Evolutionary conservation across 2,329 filamentous ascomycete species (phyloP).

Genomic region (Talaromyces piceae): DNA sequence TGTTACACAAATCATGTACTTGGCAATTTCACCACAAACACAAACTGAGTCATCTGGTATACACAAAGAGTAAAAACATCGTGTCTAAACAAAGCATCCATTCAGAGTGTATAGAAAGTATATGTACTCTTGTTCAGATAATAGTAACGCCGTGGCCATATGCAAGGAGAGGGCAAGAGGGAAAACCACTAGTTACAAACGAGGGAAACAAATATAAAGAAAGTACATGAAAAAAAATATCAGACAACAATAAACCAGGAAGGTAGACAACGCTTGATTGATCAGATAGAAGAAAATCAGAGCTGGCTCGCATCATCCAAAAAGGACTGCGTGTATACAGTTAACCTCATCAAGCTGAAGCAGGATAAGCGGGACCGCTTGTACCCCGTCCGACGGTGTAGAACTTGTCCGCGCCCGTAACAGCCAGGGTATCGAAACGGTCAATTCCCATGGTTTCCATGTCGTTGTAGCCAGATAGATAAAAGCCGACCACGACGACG

Average conservation of each 20-base stretch:
- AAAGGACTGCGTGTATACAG: neutral
- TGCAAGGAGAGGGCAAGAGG: too few relatives aligned
- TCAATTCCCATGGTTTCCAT: constrained; percentile 43
- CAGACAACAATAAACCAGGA: neutral
- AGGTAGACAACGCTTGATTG: neutral
- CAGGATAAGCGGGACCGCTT: constrained; percentile 8
- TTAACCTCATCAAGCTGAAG: neutral
- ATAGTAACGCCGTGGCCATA: neutral
- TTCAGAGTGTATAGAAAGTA: neutral
- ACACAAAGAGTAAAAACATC: too few relatives aligned
- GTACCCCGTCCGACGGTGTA: constrained; percentile 8
- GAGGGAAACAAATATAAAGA: neutral
- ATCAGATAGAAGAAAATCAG: neutral
- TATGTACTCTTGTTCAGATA: neutral
- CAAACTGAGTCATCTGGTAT: too few relatives aligned
- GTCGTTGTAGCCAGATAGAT: constrained; percentile 63
- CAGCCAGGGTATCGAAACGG: constrained; percentile 40
- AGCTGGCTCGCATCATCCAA: neutral
- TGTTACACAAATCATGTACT: too few relatives aligned
- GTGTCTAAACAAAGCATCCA: neutral
- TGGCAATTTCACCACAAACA: too few relatives aligned
- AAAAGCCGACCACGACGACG: constrained; percentile 87
- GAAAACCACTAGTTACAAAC: neutral
- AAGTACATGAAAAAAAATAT: neutral
- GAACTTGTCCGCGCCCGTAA: constrained; percentile 15